A percentile compares a stretch with the other conserved stretches of the same genome.
phyloP scores from a whole-genome alignment of 2,329 filamentous ascomycete species.

The Didymellaceae sp. region DNA sequence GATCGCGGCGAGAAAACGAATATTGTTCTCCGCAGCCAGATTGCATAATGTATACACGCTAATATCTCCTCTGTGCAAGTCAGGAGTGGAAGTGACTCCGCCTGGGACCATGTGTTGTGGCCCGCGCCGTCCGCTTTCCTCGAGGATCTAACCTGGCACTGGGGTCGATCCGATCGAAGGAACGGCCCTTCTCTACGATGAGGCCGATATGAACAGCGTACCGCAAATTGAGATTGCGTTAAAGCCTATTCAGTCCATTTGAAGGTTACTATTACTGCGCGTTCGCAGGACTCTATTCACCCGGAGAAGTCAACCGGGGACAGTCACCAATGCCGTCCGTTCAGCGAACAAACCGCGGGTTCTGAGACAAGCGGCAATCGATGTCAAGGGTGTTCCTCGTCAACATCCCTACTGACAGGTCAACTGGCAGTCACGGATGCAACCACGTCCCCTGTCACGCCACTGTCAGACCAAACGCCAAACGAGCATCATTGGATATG shows the following conservation, averaged over 20 bases:
- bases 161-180: constrained; percentile 4
- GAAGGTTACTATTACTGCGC: neutral
- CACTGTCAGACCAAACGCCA: constrained; percentile 3
- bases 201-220: constrained; percentile 1
- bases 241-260: neutral
- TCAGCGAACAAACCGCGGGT: too few relatives aligned
- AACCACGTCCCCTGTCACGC: constrained; percentile 12
- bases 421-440: constrained; percentile 2
- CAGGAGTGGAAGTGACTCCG: neutral
- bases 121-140: constrained; percentile 13
- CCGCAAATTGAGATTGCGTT: constrained; percentile 7
- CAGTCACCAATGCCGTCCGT: too few relatives aligned
- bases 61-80: neutral
- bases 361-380: constrained; percentile 2
- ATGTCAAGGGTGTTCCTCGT: constrained; percentile 4
- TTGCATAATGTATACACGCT: constrained; percentile 18
- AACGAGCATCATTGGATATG: neutral
- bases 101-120: constrained; percentile 1
- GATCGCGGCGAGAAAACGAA: constrained; percentile 16
- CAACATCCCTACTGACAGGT: constrained; percentile 8
- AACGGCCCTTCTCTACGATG: neutral
- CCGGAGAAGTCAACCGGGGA: too few relatives aligned
- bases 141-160: constrained; percentile 7
- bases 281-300: neutral
- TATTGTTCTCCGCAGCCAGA: constrained; percentile 9